phyloP scores from a whole-genome alignment of 2,329 filamentous ascomycete species.

The Metarhizium brunneum region DNA sequence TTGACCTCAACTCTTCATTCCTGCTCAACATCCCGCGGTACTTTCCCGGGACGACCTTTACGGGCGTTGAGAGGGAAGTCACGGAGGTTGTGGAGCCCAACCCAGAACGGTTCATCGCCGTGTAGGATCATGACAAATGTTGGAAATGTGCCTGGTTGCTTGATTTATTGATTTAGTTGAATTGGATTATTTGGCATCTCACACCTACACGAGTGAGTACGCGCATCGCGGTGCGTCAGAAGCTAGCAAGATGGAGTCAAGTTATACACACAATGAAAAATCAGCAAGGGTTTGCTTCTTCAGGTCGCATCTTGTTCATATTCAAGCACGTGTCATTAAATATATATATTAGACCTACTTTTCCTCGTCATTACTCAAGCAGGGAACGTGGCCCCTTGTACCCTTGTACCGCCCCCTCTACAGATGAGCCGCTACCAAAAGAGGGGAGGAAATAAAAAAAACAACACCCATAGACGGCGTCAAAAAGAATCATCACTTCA shows the following conservation, averaged over 20 bases:
- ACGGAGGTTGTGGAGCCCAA: conserved; percentile 19
- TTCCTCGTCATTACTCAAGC: neutral
- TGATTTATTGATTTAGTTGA: no score
- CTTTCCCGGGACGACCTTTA: conserved; percentile 21
- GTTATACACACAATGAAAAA: no score
- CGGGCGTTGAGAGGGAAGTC: neutral
- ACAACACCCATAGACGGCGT: conserved; percentile 1
- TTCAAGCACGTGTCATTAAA: conserved; percentile 19
- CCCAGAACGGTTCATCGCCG: conserved; percentile 19
- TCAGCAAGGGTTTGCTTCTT: no score
- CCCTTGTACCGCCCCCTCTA: neutral
- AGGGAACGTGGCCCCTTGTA: neutral
- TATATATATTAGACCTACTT: neutral
- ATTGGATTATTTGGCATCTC: no score
- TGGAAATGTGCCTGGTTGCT: no score
- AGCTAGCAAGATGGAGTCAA: no score
- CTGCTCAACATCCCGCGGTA: conserved; percentile 22
- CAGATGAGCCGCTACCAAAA: neutral
- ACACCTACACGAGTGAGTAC: no score
- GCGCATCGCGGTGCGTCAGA: no score
- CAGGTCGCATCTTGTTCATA: no score
- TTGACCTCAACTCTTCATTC: conserved; percentile 32
- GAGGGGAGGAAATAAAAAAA: no score
- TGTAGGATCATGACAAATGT: no score
- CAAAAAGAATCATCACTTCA: neutral